A percentile compares a stretch with the other conserved stretches of the same genome.
phyloP scores from a whole-genome alignment of 2,329 filamentous ascomycete species.

The Trematosphaeria pertusa region DNA sequence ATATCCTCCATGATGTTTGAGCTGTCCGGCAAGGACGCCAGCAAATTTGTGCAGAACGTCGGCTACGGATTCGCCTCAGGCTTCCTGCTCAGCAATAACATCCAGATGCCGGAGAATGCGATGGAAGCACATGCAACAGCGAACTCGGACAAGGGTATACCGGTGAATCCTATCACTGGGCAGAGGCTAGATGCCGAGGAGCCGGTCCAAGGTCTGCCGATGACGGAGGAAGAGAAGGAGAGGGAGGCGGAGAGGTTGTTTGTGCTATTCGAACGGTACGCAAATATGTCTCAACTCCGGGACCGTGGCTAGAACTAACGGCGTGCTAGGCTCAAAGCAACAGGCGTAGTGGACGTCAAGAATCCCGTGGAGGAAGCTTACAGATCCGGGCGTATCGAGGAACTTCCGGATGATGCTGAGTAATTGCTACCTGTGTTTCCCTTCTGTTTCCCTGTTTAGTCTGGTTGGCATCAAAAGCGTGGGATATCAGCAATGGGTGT shows the following conservation, averaged over 20 bases:
- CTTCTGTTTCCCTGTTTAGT: too few relatives aligned
- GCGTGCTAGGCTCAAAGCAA: constrained; percentile 67
- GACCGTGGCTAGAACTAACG: constrained; percentile 12
- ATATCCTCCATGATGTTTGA: constrained; percentile 86
- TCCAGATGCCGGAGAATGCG: constrained; percentile 74
- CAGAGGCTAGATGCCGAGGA: constrained; percentile 77
- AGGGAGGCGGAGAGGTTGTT: constrained; percentile 88
- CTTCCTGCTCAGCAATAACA: constrained; percentile 83
- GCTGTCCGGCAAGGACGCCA: constrained; percentile 80
- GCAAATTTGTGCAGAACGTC: constrained; percentile 85
- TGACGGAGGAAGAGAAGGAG: constrained; percentile 93
- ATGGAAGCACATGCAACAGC: constrained; percentile 60
- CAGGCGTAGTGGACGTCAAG: constrained; percentile 77
- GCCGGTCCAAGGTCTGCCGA: constrained; percentile 67
- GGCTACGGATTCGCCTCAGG: constrained; percentile 94
- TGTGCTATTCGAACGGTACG: constrained; percentile 84
- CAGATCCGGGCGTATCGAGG: constrained; percentile 73
- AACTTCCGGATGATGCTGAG: constrained; percentile 64
- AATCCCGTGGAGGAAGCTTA: constrained; percentile 78
- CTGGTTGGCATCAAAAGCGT: too few relatives aligned
- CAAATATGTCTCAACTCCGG: background rate
- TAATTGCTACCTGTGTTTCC: too few relatives aligned
- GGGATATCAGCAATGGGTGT: too few relatives aligned
- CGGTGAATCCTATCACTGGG: constrained; percentile 85
- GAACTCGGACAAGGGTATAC: constrained; percentile 34